Base-by-base conservation (phyloP, 108 stramenopile species). In the Pseudonitzschia multistriata region DNA sequence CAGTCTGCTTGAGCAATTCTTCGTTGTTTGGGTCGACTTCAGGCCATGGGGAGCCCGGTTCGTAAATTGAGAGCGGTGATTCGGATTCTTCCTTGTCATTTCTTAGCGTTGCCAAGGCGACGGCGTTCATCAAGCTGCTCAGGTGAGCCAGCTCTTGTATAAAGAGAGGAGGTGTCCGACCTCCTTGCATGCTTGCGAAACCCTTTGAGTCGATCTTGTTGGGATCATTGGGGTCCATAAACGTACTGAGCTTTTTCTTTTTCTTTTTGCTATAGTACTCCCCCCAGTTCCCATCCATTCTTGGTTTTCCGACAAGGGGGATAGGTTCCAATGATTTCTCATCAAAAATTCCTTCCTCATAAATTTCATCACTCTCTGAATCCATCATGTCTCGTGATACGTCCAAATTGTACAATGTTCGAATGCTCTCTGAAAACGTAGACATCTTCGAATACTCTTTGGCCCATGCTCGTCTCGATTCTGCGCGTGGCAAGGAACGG, bases 121-220 rank as follows among this genome's bases (percentile, higher is more conserved):
- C 88, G 11, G 88, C 88, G 31, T 39, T 71, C 52, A 85, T 31
- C 21, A 92, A 49, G 19, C 86, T 87, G 13, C 84, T 72, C 21
- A 92, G 73, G 67, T 92, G 91, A 1, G 81, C 81, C 76, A 89
- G 61, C 61, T 92, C 91, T 62, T 92, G 87, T 19, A 92, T 52
- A 60, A 92, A 89, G 29, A 88, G 53, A 11, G 84, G 74, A 17
- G 91, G 84, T n/a, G 88, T 89, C 3, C 83, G 62, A 29, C 85
- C 86, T 36, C 87, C 87, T 21, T 48, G 49, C 7, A 71, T 78
- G 42, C 77, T 80, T 25, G 87, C 85, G 74, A 88, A 91, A 47
- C 86, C 86, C 60, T 74, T 64, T 13, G 37, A 71, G 33, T 42
- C 48, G 27, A 31, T 49, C 36, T 50, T 57, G 68, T 63, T 31